These are phyloP conservation scores for Sarcocystis neurona DNA, from an alignment of 169 alveolate species.

Conservation along the genomic window DNA sequence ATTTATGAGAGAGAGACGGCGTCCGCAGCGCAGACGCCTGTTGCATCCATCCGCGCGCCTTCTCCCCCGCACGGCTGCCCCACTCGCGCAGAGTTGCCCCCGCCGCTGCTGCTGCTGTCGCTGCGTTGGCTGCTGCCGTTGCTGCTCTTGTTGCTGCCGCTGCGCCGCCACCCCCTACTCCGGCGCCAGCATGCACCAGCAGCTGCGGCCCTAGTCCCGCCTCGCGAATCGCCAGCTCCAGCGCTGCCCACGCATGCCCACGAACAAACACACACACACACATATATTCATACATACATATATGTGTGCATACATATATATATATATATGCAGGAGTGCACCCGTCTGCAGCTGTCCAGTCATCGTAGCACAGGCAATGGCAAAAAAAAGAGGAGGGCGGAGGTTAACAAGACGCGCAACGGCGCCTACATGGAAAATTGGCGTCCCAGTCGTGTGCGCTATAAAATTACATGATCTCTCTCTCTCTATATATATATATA, in stretches of 20 bases:
- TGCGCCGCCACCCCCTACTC: background rate
- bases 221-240: background rate
- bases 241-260: background rate
- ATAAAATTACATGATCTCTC: too few species aligned
- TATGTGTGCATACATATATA: background rate
- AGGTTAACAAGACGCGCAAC: too few species aligned
- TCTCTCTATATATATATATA: too few species aligned
- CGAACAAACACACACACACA: background rate
- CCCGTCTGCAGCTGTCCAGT: too few species aligned
- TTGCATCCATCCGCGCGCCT: conserved; percentile 15
- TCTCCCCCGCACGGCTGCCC: background rate
- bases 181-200: background rate
- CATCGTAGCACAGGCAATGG: background rate
- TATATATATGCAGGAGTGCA: background rate
- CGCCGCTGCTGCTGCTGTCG: background rate
- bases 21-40: background rate
- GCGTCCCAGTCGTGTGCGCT: too few species aligned
- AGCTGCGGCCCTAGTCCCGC: background rate
- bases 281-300: background rate
- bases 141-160: background rate
- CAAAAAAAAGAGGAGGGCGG: background rate
- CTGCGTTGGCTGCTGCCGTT: background rate
- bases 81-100: background rate
- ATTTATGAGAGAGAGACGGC: background rate
- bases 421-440: too few species aligned